Conservation (phyloP, 345 rosid species). For the Ailanthus altissimus region DNA sequence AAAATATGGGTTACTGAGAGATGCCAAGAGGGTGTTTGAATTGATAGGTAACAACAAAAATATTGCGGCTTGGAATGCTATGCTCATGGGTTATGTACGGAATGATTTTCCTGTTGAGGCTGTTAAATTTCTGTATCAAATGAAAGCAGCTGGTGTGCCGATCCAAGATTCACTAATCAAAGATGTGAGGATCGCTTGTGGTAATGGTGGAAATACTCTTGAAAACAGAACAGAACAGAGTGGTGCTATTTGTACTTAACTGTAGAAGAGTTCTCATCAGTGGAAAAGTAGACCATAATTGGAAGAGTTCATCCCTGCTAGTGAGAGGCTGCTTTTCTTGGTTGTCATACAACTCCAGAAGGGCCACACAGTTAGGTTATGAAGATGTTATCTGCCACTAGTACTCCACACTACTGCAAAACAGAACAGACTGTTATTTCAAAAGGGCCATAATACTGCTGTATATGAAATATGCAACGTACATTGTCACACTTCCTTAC, state of each 20-base stretch:
- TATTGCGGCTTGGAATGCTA: constrained; percentile 54
- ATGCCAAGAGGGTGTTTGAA: constrained; percentile 51
- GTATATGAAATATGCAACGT: constrained; percentile 1
- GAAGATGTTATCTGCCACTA: too few relatives aligned
- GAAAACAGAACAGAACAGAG: neutral
- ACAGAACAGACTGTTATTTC: too few relatives aligned
- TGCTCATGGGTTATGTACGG: constrained; percentile 51
- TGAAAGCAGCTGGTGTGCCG: constrained; percentile 55
- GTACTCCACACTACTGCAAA: too few relatives aligned
- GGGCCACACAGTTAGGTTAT: neutral
- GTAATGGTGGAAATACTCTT: constrained; percentile 18
- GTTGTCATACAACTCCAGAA: neutral
- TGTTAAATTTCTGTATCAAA: constrained; percentile 59
- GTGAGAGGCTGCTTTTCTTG: neutral
- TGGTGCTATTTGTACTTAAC: neutral
- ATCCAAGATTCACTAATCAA: constrained; percentile 39
- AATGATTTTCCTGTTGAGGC: constrained; percentile 53
- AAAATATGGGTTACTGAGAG: constrained; percentile 45
- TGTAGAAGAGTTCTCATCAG: too few relatives aligned
- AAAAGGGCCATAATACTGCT: too few relatives aligned
- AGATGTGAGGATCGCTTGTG: constrained; percentile 42
- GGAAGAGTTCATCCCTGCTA: neutral
- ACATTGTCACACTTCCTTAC: neutral
- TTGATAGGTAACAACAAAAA: constrained; percentile 25
- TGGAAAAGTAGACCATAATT: neutral